Evolutionary conservation across 306 rosid species (phyloP), one percentile per base, ranked within the genome.

Genomic region (Cicer yamashitae): DNA sequence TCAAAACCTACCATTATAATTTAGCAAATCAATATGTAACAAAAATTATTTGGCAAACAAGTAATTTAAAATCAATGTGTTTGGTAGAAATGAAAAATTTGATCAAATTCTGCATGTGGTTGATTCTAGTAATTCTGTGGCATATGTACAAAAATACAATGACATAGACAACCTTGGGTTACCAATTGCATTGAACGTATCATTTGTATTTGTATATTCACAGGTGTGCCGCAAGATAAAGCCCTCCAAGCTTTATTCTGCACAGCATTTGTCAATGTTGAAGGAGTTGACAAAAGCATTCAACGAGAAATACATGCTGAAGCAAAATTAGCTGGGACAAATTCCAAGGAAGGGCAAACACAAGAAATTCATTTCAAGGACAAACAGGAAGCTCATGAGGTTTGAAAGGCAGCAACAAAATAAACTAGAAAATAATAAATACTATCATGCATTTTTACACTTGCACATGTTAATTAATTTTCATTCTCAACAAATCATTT

Each of bases 231-330:
- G 3, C 45, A 13, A 39, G 59, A 68, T 30, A 34, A 30, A 68
- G 17, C 22, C 22, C 59, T 25, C 8, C 15, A 38, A 67, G 7
- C 57, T 22, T 3, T 48, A 8, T 45, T 44, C 44, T 7, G 44
- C 8, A 47, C 7, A 34, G 30, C 45, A 72, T 47, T 15, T 14
- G 60, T 70, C 7, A 12, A 38, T 63, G 52, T 62, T 46, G 59
- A 65, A 45, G 10, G 53, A 34, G 38, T 22, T n/a, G 73, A 62
- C 58, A 67, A 47, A 50, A 48, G 60, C 51, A 13, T 77, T 51
- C 83, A 52, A 64, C 50, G 41, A 64, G 69, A 70, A 61, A 54
- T 79, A 62, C 48, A 7, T 6, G 10, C 45, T 30, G 8, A 60
- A 60, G 15, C 17, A 5, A 25, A 53, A 53, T 15, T 53, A 53